Evolutionary conservation across 2,329 filamentous ascomycete species (phyloP).

Genomic region (Cytospora paraplurivora): DNA sequence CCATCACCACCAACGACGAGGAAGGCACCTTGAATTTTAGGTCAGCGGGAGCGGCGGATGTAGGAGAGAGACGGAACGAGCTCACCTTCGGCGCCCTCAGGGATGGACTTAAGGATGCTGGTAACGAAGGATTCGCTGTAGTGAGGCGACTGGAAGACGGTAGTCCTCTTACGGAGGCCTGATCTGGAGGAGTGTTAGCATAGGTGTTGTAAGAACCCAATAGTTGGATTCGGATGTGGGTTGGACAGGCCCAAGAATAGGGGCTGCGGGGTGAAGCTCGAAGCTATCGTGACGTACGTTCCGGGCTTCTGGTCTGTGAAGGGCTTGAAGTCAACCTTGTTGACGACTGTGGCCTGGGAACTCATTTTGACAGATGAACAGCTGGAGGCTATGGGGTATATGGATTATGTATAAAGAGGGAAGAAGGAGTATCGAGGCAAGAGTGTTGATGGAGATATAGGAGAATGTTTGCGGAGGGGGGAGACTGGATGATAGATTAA

Average conservation of each 20-base stretch:
- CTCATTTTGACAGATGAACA: conserved; percentile 57
- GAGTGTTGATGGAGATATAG: not conserved
- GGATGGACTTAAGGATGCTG: conserved; percentile 93
- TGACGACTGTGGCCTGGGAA: conserved; percentile 39
- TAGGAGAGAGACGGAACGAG: conserved; percentile 22
- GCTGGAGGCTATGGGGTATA: conserved; percentile 30
- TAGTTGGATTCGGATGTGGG: not conserved
- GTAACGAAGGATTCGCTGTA: conserved; percentile 97
- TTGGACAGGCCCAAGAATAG: conserved; percentile 17
- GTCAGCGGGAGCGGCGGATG: not conserved
- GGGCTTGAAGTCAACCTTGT: conserved; percentile 79
- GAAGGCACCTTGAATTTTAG: conserved; percentile 58
- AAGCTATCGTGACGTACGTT: conserved; percentile 70
- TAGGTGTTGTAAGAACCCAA: not conserved
- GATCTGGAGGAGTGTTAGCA: conserved; percentile 60
- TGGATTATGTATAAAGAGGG: conserved; percentile 1
- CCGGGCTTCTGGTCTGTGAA: conserved; percentile 98
- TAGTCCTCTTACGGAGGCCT: conserved; percentile 98
- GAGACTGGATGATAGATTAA: conserved; percentile 20
- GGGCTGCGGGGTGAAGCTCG: conserved; percentile 12
- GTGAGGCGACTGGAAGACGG: conserved; percentile 91
- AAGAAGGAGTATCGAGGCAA: not conserved
- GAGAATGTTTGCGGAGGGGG: conserved; percentile 7
- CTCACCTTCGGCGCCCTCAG: conserved; percentile 81
- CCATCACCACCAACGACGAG: conserved; percentile 98